Base-by-base conservation (phyloP, 257 asterid species). In the Parsonsia alboflavescens region DNA sequence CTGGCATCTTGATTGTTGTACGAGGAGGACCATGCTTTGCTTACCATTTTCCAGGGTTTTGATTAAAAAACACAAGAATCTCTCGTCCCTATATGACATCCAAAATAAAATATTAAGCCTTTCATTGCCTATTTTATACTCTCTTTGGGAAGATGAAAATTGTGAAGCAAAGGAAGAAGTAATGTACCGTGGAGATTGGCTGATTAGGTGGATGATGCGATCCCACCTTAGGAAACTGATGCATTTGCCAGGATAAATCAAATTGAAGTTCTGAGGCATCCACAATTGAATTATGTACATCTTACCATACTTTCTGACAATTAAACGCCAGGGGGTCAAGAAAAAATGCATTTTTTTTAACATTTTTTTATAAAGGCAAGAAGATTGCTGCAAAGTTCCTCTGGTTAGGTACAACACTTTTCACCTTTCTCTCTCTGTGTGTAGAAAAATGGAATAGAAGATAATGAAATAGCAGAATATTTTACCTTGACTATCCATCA, bases 1-100 rank as follows among this genome's bases (percentile, higher is more conserved):
- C 80, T 95, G 56, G 97, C 98, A 17, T 67, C 84, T 68, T 90
- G 85, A 88, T 58, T 57, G 41, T 70, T 54, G 15, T 53, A 22
- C 26, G 52, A 56, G 61, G 42, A 59, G 45, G 16, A 73, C 36
- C 10, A 58, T 17, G 59, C 10, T 73, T 7, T 3, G 15, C 0
- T 10, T 44, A 9, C 11, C 44, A 22, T 2, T 58, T 49, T 70
- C 58, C 22, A 48, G 46, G 12, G 72, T 46, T 69, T 54, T 70
- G 41, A 48, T 16, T 52, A 56, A 33, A 44, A 12, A 41, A 56
- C 26, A 13, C 44, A 36, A 54, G 53, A 19, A 39, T 57, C 52
- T 57, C 52, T 72, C 50, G 9, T 41, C 12, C 49, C 58, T 13
- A 68, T 45, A 42, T 72, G 30, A 41, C 52, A 72, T 72, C 68